Conservation (phyloP, 192 early-diverging fungal genomes). For the Gamsiella multidivaricata region DNA sequence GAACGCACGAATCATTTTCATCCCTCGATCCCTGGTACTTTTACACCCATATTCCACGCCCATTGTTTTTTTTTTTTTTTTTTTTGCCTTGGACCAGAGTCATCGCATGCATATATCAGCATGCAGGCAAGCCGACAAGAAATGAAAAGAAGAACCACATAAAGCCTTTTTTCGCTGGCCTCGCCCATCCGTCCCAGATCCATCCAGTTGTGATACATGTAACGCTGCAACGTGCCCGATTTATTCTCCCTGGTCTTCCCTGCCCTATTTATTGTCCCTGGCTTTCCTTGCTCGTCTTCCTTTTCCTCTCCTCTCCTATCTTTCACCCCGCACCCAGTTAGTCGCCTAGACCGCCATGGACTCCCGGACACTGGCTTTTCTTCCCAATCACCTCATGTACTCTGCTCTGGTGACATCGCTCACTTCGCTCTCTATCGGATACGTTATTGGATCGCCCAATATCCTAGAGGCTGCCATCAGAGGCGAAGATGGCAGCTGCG, state of each 20-base stretch:
- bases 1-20: too few relatives aligned
- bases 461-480: constrained; percentile 52
- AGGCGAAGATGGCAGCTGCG: constrained; percentile 18
- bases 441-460: constrained; percentile 59
- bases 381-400: constrained; percentile 46
- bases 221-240: too few relatives aligned
- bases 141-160: too few relatives aligned
- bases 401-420: constrained; percentile 48
- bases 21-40: too few relatives aligned
- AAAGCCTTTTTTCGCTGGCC: not conserved
- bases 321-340: not conserved
- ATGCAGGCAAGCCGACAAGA: too few relatives aligned
- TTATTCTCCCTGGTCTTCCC: too few relatives aligned
- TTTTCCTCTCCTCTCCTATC: not conserved
- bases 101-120: not conserved
- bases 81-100: not conserved
- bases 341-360: constrained; percentile 4
- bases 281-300: not conserved
- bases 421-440: constrained; percentile 53
- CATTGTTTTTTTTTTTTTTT: too few relatives aligned
- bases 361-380: constrained; percentile 6
- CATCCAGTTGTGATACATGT: not conserved
- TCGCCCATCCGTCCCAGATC: not conserved
- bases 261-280: too few relatives aligned
- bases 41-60: too few relatives aligned